Percentiles rank a stretch among this genome's conserved stretches.
phyloP scores from a whole-genome alignment of 352 stramenopile genomes.

The Phytophthora pinifolia region DNA sequence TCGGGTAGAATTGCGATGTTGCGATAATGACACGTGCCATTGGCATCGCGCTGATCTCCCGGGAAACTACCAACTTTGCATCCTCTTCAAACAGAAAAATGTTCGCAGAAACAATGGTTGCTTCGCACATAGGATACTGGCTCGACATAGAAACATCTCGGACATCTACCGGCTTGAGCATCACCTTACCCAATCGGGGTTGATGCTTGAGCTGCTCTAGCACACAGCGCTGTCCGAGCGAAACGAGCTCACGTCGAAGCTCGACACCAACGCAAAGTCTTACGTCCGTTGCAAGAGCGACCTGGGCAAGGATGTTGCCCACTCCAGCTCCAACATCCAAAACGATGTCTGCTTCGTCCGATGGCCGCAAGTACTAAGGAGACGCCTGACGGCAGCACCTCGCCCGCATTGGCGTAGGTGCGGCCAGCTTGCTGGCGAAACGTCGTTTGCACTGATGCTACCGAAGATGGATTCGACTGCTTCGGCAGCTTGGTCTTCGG shows the following conservation, averaged over 20 bases:
- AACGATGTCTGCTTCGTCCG: too few relatives aligned
- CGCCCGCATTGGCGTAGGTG: too few relatives aligned
- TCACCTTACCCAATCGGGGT: not conserved
- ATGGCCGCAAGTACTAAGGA: too few relatives aligned
- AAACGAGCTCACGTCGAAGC: not conserved
- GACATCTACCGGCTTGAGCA: not conserved
- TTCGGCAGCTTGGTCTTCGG: too few relatives aligned
- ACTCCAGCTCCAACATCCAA: slow-evolving; percentile 7
- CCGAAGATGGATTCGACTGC: too few relatives aligned
- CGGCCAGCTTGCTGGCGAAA: too few relatives aligned
- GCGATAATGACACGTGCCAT: not conserved
- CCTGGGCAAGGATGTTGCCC: slow-evolving; percentile 5
- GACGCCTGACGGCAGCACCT: too few relatives aligned
- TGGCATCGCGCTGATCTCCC: slow-evolving; percentile 7
- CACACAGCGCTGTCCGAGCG: not conserved
- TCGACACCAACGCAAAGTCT: slow-evolving; percentile 1
- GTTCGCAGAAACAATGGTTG: slow-evolving; percentile 3
- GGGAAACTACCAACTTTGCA: slow-evolving; percentile 4
- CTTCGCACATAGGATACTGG: not conserved
- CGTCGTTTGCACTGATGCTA: too few relatives aligned
- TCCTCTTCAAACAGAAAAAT: not conserved
- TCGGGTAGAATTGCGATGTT: slow-evolving; percentile 8
- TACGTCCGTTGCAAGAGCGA: slow-evolving; percentile 1
- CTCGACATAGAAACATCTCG: not conserved
- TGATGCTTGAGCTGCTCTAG: slow-evolving; percentile 2